Evolutionary conservation across 164 flowering plant species (phyloP).

Genomic region (Berberis vulgaris): DNA sequence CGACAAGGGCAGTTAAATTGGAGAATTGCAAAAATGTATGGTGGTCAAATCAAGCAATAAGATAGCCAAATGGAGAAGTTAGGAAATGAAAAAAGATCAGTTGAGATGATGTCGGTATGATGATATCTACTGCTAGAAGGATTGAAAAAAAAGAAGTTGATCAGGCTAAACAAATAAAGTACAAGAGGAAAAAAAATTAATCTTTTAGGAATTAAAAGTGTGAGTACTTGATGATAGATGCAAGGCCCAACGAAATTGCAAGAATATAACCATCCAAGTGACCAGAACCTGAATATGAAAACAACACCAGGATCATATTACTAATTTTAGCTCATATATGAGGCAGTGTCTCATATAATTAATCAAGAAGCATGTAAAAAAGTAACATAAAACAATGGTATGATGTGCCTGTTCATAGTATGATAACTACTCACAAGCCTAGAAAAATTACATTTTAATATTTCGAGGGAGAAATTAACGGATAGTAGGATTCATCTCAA

Average conservation of each 20-base stretch:
- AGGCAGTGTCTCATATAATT: not conserved
- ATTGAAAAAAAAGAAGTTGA: no score
- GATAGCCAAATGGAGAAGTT: no score
- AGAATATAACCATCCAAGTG: constrained; percentile 51
- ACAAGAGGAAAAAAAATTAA: not conserved
- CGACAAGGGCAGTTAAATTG: no score
- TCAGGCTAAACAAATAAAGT: no score
- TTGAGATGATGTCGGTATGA: no score
- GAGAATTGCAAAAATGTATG: no score
- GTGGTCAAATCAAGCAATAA: no score
- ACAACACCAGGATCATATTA: not conserved
- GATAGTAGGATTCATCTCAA: no score
- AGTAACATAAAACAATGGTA: not conserved
- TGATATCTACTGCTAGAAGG: no score
- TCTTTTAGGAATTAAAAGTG: not conserved
- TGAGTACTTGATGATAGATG: constrained; percentile 60
- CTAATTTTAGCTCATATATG: not conserved
- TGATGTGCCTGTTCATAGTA: no score
- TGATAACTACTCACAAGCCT: not conserved
- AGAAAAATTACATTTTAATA: not conserved
- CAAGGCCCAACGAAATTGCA: constrained; percentile 65
- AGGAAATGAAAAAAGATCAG: no score
- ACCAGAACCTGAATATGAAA: constrained; percentile 46
- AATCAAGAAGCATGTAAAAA: not conserved
- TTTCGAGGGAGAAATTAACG: no score